Conservation (phyloP, 2,329 filamentous ascomycete species). For the Pseudogymnoascus sp. region DNA sequence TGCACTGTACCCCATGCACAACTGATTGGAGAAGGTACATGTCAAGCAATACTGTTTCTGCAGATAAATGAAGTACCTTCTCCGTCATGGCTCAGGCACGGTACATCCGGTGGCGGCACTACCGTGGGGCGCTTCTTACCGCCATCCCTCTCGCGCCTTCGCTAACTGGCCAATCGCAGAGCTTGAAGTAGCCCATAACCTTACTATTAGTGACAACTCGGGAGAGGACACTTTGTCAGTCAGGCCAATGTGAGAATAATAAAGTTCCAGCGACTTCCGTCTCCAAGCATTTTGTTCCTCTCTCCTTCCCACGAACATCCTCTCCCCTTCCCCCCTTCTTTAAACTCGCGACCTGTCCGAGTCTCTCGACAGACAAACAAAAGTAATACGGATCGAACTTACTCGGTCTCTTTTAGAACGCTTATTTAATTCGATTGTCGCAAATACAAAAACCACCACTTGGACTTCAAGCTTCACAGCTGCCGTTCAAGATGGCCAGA, state of each 20-base stretch:
- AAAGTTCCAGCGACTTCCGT: constrained; percentile 18
- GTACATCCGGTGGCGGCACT: constrained; percentile 5
- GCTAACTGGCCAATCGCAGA: constrained; percentile 4
- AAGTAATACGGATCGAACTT: background rate
- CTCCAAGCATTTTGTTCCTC: constrained; percentile 12
- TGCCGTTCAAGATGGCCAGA: constrained; percentile 44
- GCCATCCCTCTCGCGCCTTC: background rate
- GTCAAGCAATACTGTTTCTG: background rate
- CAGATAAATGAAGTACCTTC: background rate
- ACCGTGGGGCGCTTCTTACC: constrained; percentile 4
- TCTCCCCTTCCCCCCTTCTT: constrained; percentile 11
- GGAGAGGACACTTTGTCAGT: constrained; percentile 9
- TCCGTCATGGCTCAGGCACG: background rate
- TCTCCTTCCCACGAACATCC: constrained; percentile 11
- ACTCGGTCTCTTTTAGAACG: constrained; percentile 1
- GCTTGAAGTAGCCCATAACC: constrained; percentile 6
- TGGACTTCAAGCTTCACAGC: constrained; percentile 6
- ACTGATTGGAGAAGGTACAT: background rate
- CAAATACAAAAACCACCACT: background rate
- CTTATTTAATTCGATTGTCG: constrained; percentile 1
- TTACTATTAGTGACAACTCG: constrained; percentile 9
- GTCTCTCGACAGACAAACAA: constrained; percentile 5
- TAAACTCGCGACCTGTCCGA: constrained; percentile 2
- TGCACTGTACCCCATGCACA: background rate
- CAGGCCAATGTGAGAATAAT: constrained; percentile 10